Evolutionary conservation across 2,329 filamentous ascomycete species (phyloP), one percentile per base, ranked within the genome.

Genomic region (Lasiodiplodia citricola): DNA sequence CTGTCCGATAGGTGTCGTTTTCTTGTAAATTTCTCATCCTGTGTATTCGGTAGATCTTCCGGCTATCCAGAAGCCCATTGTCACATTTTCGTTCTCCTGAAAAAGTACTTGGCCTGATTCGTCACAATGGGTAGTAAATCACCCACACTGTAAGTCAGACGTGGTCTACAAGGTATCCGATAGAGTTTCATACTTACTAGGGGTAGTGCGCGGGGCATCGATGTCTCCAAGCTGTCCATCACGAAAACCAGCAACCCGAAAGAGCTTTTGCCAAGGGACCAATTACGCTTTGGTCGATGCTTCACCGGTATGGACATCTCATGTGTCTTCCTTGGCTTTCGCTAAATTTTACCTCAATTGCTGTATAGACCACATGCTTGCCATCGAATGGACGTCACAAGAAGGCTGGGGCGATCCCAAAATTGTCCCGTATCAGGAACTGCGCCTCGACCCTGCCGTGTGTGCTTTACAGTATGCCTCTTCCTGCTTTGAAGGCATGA

Each of bases 401-500:
- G 85, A 92, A 73, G 96, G 94, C 80, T 97, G 96, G 96, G 83
- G 91, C 52, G 83, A 90, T 16, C 93, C 95, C 68, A 87, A 88
- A 72, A 98, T 99, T 78, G 90, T 88, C 23, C 96, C 96, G 21
- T 98, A 98, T 86, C 94, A 97, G 82, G 97, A 97, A 83, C 92
- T 99, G 74, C 95, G 92, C 56, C 91, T 99, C 75, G 96, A 98
- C 81, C 96, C 96, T 28, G 93, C 96, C 55, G 96, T 93, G 38
- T 98, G 94, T 83, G 96, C 98, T 71, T 95, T 99, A 83, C 96
- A 99, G 87, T 99, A 99, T 82, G 96, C 93, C 60, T 98, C 98
- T 78, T 93, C 96, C 82, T 95, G 92, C 80, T 99, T 99, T 82
- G 96, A 99, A 85, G 96, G 96, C 74, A 97, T 98, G 94, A 99